Evolutionary conservation across 1,284 basidiomycete species (phyloP), one percentile per base, ranked within the genome.

Genomic region (Pseudozyma tsukubaensis): DNA sequence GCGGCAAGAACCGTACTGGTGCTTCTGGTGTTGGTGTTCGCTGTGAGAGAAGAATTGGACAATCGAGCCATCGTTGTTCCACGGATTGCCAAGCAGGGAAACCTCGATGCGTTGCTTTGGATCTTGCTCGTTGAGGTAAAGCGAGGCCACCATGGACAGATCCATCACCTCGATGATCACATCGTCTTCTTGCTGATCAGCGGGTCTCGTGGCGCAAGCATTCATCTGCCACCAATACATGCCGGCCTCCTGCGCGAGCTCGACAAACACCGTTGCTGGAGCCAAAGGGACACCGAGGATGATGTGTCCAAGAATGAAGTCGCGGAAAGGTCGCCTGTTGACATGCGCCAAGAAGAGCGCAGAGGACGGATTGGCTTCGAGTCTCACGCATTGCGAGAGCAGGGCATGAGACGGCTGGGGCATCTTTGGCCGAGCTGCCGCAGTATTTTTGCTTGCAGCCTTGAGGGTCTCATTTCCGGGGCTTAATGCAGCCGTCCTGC

Each of bases 291-390:
- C 53, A 18, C 68, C 72, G 4, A 67, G 63, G 44, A 77, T 72
- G 44, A 71, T 53, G 53, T 77, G 75, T 1, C 75, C 75, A n/a
- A 48, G 50, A 42, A 77, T 69, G 14, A 77, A 68, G 42, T 71
- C 72, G 44, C 66, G 50, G 56, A 68, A 71, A 9, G 75, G 72
- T 13, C 24, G 34, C 37, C 62, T 53, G n/a, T 61, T 64, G 40
- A 69, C 59, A 14, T 53, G 53, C 1, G 73, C 58, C 8, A 65
- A 29, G 48, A 72, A 69, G 49, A 56, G 43, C 3, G 73, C 70
- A 4, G 61, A 56, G 3, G 61, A 64, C 6, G 68, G 45, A 4
- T 43, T 47, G 24, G 44, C 53, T 5, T 68, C 52, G 14, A 76
- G 64, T 45, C 45, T 43, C 39, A 55, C 40, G 37, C 73, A 72